Base-by-base conservation (phyloP, 441 rosid genomes). In the Adansonia grandidieri region DNA sequence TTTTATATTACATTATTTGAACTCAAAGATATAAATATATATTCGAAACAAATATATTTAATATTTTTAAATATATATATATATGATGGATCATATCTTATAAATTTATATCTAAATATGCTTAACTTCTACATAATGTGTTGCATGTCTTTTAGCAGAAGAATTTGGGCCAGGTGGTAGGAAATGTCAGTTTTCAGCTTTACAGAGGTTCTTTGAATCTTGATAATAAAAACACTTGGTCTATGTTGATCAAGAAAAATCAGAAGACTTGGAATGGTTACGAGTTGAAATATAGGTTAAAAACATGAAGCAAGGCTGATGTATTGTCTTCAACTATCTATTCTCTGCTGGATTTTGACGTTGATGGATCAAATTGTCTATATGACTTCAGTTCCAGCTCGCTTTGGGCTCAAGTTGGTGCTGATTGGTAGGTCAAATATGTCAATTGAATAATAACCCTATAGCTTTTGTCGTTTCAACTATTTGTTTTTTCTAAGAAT, bases 381-480 rank as follows among this genome's bases (percentile, higher is more conserved):
- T 24, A n/a, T 13, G 60, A 15, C 2, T 40, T 7, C 19, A 61
- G 19, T 28, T 61, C 58, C 75, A 61, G 37, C 67, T 60, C 17
- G 24, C 6, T 51, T 58, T 51, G 79, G 82, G 56, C 76, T 63
- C n/a, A 70, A 73, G 66, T 51, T 62, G 24, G 22, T 67, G 28
- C 19, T 45, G 7, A 14, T 58, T 60, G 44, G 6, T 40, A 40
- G 44, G 44, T 5, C 42, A 37, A 37, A 37, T 37, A 37, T 1
- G 42, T 37, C 42, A 37, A 37, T 37, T 37, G 42, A 37, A 37
- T 37, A 37, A 37, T 28, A 10, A 67, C 64, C 28, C n/a, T 10
- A 32, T 56, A 6, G 48, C 9, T 58, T 24, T 50, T 50, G 6
- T 68, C 19, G 32, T 28, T 28, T 28, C 32, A 28, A 28, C 32